Conservation (phyloP, 768 basidiomycete genomes). For the Calocybe indica region DNA sequence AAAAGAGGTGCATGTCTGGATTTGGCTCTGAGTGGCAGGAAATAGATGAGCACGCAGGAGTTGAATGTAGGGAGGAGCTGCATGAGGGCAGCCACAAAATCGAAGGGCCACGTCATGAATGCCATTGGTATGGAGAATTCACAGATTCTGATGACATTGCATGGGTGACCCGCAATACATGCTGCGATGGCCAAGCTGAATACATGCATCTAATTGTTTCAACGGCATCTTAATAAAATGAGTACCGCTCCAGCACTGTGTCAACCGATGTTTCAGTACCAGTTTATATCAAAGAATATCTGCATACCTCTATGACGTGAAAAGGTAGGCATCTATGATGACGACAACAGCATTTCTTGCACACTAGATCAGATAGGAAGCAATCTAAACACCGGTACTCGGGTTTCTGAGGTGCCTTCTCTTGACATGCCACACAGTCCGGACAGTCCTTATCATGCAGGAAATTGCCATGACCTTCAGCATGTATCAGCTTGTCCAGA, state of each 20-base stretch:
- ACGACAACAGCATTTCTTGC: background rate
- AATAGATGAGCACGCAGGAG: constrained; percentile 11
- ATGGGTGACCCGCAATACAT: background rate
- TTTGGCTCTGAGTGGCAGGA: constrained; percentile 11
- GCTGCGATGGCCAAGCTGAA: constrained; percentile 2
- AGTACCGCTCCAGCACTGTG: background rate
- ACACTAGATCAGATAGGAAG: background rate
- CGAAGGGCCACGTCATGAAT: constrained; percentile 12
- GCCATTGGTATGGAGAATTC: constrained; percentile 15
- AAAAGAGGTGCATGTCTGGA: constrained; percentile 14
- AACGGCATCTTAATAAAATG: background rate
- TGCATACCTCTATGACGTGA: background rate
- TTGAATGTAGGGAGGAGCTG: constrained; percentile 6
- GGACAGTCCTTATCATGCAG: too few species aligned
- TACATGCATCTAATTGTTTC: background rate
- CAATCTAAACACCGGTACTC: too few species aligned
- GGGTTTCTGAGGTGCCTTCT: too few species aligned
- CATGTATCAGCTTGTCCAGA: too few species aligned
- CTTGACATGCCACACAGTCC: too few species aligned
- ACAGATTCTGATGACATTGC: constrained; percentile 3
- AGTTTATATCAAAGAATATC: background rate
- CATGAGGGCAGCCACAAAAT: constrained; percentile 16
- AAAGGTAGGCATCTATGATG: background rate
- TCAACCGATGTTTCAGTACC: background rate
- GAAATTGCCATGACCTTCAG: too few species aligned